Base-by-base conservation (phyloP, 345 rosid species). In the Salix viminalis region DNA sequence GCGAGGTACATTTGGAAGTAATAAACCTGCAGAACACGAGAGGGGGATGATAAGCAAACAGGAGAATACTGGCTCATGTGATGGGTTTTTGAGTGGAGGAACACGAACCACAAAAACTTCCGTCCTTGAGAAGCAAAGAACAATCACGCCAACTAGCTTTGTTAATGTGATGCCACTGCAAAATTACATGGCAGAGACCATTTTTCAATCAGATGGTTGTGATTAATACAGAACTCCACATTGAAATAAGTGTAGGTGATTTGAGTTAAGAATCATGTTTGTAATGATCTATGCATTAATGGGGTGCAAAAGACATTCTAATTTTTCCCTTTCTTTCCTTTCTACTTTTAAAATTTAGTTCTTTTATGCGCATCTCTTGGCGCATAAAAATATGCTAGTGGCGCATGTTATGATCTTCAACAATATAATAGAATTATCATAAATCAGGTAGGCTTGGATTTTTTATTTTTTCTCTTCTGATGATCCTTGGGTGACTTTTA, bases 1-100 rank as follows among this genome's bases (percentile, higher is more conserved):
- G 99, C 97, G 5, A 96, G 86, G 81, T 96, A 96, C 99, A 96
- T 94, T 83, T 92, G 91, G 86, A 96, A 96, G 87, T 94, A 96
- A 83, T 96, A 96, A 61, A 96, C 94, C 99, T 96, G 86, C 65
- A 23, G 60, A 73, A 26, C 34, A 46, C n/a, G 28, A 64, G 30
- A 46, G 26, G 23, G 76, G 46, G 39, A n/a, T 23, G 42, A 36
- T 37, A 70, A 76, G 14, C 48, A 12, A 5, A 64, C 14, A 1
- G 76, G 10, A 23, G 32, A 56, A 48, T 77, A 50, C 24, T 30
- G 34, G 15, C 66, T 65, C n/a, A 15, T 67, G 48, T n/a, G 30
- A 32, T 18, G 68, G 24, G 26, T 0, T 72, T 16, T 28, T 65
- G 36, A 42, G 18, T 21, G 71, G 16, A 60, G 67, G 67, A 60